phyloP scores from a whole-genome alignment of 129 eudicot species.

The Escallonia rubra region DNA sequence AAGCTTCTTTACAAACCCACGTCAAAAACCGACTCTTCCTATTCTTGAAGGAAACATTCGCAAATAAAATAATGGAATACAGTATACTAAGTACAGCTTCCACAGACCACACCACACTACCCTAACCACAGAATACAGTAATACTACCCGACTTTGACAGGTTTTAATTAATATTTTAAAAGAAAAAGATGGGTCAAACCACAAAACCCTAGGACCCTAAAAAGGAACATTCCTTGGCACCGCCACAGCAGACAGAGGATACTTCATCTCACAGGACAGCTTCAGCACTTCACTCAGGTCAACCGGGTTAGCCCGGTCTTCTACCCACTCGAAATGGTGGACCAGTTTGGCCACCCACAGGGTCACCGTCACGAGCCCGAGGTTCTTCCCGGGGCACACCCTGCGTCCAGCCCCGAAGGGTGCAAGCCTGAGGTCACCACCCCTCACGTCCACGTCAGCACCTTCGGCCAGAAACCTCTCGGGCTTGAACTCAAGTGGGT shows the following conservation, averaged over 20 bases:
- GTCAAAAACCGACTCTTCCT: too few species aligned
- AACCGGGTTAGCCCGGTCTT: constrained; percentile 15
- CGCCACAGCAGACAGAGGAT: constrained; percentile 26
- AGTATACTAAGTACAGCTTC: neutral
- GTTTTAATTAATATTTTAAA: neutral
- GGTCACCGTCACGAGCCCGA: constrained; percentile 39
- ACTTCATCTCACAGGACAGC: constrained; percentile 55
- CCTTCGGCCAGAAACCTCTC: constrained; percentile 24
- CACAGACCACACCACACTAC: neutral
- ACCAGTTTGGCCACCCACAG: constrained; percentile 43
- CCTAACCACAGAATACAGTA: neutral
- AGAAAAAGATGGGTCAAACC: neutral
- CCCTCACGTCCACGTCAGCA: constrained; percentile 24
- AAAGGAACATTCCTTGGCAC: neutral
- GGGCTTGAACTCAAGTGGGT: constrained; percentile 26
- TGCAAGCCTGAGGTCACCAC: constrained; percentile 29
- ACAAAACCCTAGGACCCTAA: neutral
- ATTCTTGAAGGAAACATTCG: too few species aligned
- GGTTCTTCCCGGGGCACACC: constrained; percentile 34
- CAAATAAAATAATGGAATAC: too few species aligned
- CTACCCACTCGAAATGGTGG: constrained; percentile 33
- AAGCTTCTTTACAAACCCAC: too few species aligned
- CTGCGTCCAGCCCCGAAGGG: constrained; percentile 41
- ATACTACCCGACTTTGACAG: neutral
- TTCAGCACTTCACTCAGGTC: constrained; percentile 42